A percentile compares a stretch with the other conserved stretches of the same genome.
Conservation (phyloP, 2,329 filamentous ascomycete genomes). For the Apiospora malaysiana region DNA sequence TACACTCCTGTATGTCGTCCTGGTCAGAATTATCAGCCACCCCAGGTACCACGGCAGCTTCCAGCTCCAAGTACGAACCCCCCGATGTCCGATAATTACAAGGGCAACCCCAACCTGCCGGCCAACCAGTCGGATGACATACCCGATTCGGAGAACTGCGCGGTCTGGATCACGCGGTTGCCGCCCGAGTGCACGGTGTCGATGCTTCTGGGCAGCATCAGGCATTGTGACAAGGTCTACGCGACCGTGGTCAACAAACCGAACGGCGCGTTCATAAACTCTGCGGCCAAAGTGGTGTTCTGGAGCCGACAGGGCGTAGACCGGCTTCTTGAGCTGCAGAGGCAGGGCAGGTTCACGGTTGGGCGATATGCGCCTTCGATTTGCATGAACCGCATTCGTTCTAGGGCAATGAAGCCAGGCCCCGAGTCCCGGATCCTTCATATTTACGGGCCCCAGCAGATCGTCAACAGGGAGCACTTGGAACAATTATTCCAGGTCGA, state of each 20-base stretch:
- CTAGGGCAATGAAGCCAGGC: conserved; percentile 35
- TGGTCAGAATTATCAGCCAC: neutral
- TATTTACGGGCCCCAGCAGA: conserved; percentile 49
- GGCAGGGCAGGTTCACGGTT: conserved; percentile 50
- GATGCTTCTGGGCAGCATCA: conserved; percentile 52
- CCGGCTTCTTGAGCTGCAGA: conserved; percentile 51
- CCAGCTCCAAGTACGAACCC: neutral
- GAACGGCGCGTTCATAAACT: conserved; percentile 43
- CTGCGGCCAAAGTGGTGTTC: conserved; percentile 48
- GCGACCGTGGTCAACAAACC: conserved; percentile 55
- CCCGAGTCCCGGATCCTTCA: conserved; percentile 54
- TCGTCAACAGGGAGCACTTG: conserved; percentile 52
- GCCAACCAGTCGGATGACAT: conserved; percentile 49
- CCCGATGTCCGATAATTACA: conserved; percentile 34
- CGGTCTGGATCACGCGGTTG: conserved; percentile 59
- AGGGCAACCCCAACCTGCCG: conserved; percentile 42
- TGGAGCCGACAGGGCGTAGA: conserved; percentile 55
- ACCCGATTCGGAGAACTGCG: conserved; percentile 50
- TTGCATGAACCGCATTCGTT: conserved; percentile 56
- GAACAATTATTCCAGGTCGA: conserved; percentile 47
- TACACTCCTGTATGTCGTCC: no score
- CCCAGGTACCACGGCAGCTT: neutral
- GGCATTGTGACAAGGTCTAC: conserved; percentile 55
- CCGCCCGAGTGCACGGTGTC: conserved; percentile 48
- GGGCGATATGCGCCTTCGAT: conserved; percentile 45